Evolutionary conservation across 148 eudicot genomes (phyloP).

Genomic region (Camellia lanceoleosa): DNA sequence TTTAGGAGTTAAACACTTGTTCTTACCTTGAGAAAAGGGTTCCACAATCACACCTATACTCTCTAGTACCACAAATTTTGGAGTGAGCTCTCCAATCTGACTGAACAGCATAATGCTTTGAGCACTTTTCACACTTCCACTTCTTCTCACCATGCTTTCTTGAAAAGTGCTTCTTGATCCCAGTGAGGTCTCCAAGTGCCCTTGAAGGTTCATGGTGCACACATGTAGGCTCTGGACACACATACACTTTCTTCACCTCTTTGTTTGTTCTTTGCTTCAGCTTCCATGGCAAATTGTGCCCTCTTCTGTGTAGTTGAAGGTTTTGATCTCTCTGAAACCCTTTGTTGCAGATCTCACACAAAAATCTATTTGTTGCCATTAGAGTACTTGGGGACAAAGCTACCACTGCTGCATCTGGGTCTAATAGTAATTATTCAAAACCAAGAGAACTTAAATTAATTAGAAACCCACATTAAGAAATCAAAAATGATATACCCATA

Average conservation of each 20-base stretch:
- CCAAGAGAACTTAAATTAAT: not conserved
- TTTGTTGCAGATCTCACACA: slow-evolving; percentile 67
- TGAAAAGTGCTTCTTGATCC: slow-evolving; percentile 65
- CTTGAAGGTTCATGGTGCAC: slow-evolving; percentile 67
- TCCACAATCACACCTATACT: slow-evolving; percentile 69
- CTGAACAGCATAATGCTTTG: slow-evolving; percentile 68
- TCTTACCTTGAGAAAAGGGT: slow-evolving; percentile 66
- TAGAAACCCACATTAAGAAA: not conserved
- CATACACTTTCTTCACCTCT: slow-evolving; percentile 60
- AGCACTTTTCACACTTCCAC: slow-evolving; percentile 75
- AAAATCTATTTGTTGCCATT: slow-evolving; percentile 54
- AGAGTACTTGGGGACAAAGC: slow-evolving; percentile 58
- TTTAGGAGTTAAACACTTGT: not conserved
- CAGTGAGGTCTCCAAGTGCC: slow-evolving; percentile 73
- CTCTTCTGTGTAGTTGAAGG: slow-evolving; percentile 67
- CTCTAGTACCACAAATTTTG: slow-evolving; percentile 72
- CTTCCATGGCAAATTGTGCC: slow-evolving; percentile 81
- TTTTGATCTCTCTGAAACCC: slow-evolving; percentile 77
- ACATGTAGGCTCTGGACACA: slow-evolving; percentile 69
- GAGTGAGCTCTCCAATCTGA: slow-evolving; percentile 90
- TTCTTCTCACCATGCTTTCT: slow-evolving; percentile 75
- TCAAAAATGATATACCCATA: not conserved
- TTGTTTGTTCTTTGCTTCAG: slow-evolving; percentile 58
- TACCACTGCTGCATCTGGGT: slow-evolving; percentile 67
- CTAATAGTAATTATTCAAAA: slow-evolving; percentile 10